These are phyloP conservation scores for Ceratocystis harringtonii DNA, from an alignment of 2,329 filamentous ascomycete species.

Conservation along the genomic window DNA sequence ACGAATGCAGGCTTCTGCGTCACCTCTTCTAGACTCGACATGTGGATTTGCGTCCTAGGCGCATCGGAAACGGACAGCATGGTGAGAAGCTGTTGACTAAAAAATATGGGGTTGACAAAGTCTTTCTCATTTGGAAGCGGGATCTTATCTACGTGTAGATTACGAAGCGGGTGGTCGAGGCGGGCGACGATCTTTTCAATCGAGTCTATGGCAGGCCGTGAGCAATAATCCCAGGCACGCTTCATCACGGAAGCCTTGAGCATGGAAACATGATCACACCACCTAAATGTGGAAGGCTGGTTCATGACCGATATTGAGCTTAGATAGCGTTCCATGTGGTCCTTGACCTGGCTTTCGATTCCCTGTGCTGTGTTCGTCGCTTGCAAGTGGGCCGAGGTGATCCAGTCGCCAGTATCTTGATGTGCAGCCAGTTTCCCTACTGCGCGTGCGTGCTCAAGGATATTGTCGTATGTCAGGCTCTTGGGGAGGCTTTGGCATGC, in stretches of 20 bases:
- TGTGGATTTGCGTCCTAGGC: background rate
- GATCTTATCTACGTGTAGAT: background rate
- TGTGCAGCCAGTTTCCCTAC: background rate
- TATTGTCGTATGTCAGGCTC: background rate
- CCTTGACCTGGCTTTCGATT: background rate
- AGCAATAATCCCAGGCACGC: slow-evolving; percentile 1
- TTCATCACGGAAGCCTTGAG: background rate
- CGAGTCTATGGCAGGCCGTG: background rate
- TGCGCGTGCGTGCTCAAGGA: background rate
- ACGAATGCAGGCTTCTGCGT: background rate
- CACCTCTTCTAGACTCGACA: background rate
- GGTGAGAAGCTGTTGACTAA: background rate
- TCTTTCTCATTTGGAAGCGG: background rate
- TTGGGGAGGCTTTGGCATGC: background rate
- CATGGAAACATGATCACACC: background rate
- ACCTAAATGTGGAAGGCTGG: background rate
- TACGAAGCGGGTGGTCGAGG: background rate
- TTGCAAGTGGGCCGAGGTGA: background rate
- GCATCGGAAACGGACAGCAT: slow-evolving; percentile 1
- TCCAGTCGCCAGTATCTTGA: background rate
- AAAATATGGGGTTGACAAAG: background rate
- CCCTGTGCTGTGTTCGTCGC: no score
- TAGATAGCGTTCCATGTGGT: background rate
- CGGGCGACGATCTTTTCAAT: background rate
- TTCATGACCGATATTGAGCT: background rate